Evolutionary conservation across 2,329 filamentous ascomycete genomes (phyloP), one percentile per base, ranked within the genome.

Genomic region (Sporothrix pseudoabietina): DNA sequence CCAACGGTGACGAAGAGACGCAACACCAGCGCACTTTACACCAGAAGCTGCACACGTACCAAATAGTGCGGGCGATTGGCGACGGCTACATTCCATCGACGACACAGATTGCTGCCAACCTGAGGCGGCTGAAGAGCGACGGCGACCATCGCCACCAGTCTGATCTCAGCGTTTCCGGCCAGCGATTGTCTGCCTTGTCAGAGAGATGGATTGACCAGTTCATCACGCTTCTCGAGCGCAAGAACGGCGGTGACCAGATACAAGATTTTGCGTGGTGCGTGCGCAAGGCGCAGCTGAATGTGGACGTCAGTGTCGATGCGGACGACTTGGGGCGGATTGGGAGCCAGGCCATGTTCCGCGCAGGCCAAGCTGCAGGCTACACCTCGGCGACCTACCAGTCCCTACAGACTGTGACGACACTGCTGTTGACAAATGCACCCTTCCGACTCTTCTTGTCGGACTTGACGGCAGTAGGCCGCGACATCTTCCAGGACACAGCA

Each of bases 51-150:
- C 95, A 97, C 82, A 91, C 91, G 35, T 98, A 97, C 80, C 94
- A 97, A 85, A 97, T 97, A 91, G 80, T 94, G 39, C 88, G 92
- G 71, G 95, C 95, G 72, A 81, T 98, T 10, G 88, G 88, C 1
- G 89, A 93, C 78, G 95, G 95, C 6, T 98, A 90, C 82, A 94
- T 98, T 92, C 95, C 95, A 65, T 96, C 93, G 6, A 98, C 92
- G 12, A 91, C 96, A 77, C 95, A 98, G 81, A 80, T 87, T 77
- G 91, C 96, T 78, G 85, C 91, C 80, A 94, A 97, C 77, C 84
- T 98, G 2, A 12, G 10, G 14, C 14, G 32, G 4, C n/a, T 35
- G 3, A 19, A 22, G 4, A 41, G 9, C 2, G 44, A 30, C 1
- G 41, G 16, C 44, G 90, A 90, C 71, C 90, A n/a, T 5, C 39